Conservation (phyloP, 805 yeast genomes). For the Cyberlindnera misumaiensis region DNA sequence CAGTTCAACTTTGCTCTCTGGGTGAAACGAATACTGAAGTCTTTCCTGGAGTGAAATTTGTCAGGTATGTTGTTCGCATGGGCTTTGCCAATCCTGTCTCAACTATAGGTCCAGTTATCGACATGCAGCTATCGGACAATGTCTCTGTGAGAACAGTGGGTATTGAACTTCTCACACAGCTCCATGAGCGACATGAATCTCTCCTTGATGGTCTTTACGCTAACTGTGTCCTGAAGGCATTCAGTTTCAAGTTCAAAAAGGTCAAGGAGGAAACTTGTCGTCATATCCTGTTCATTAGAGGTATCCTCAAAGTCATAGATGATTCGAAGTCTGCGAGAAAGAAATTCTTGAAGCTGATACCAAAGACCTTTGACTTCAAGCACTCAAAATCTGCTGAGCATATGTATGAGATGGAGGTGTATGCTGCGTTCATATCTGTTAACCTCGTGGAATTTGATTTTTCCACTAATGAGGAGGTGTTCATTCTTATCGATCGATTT, state of each 20-base stretch:
- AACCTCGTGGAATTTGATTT: conserved; percentile 37
- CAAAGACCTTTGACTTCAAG: conserved; percentile 26
- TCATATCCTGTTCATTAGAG: conserved; percentile 27
- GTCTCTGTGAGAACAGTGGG: conserved; percentile 41
- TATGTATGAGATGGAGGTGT: conserved; percentile 20
- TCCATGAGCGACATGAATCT: conserved; percentile 64
- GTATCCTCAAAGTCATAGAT: conserved; percentile 37
- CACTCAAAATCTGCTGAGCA: conserved; percentile 16
- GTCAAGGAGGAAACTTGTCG: conserved; percentile 25
- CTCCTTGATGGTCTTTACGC: conserved; percentile 58
- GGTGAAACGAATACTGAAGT: conserved; percentile 35
- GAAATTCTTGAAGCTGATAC: conserved; percentile 32
- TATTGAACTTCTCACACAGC: conserved; percentile 40
- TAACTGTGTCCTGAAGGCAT: conserved; percentile 56
- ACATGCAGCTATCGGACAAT: conserved; percentile 51
- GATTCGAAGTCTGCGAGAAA: conserved; percentile 33
- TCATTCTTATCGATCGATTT: conserved; percentile 34
- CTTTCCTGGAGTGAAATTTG: conserved; percentile 47
- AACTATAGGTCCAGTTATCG: conserved; percentile 63
- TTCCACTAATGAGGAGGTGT: conserved; percentile 44
- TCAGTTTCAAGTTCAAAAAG: conserved; percentile 13
- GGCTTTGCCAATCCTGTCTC: conserved; percentile 74
- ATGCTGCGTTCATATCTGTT: conserved; percentile 28
- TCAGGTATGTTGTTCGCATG: conserved; percentile 48
- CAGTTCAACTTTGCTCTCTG: conserved; percentile 42